Conservation (phyloP, 192 early-diverging fungal species). For the Linnemannia zychae region DNA sequence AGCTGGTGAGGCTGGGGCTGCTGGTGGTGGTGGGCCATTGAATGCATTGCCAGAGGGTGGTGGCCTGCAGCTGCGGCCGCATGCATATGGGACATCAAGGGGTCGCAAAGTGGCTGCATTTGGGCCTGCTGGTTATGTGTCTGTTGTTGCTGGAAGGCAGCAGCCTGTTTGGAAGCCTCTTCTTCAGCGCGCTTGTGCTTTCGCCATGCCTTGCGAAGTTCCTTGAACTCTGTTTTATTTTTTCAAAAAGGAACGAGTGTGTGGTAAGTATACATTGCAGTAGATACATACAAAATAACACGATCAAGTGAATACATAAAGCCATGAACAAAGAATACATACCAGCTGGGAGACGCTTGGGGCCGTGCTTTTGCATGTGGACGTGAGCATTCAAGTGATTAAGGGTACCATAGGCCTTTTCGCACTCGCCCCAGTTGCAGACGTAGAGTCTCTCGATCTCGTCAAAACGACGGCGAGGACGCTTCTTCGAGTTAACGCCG, state of each 20-base stretch:
- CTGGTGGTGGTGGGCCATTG: constrained; percentile 46
- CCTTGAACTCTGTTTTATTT: constrained; percentile 70
- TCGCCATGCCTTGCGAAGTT: constrained; percentile 70
- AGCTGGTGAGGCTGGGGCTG: constrained; percentile 49
- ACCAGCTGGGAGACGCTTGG: constrained; percentile 67
- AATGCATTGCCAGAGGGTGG: constrained; percentile 30
- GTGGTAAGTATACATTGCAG: background rate
- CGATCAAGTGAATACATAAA: background rate
- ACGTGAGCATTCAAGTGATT: constrained; percentile 79
- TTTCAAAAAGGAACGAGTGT: background rate
- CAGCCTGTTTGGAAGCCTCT: constrained; percentile 53
- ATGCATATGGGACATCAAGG: constrained; percentile 39
- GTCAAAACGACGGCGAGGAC: constrained; percentile 71
- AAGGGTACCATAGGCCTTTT: constrained; percentile 74
- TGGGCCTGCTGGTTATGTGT: constrained; percentile 28
- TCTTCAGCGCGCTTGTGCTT: constrained; percentile 67
- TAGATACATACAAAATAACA: background rate
- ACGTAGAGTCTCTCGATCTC: constrained; percentile 77
- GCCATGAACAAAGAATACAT: constrained; percentile 17
- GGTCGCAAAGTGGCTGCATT: constrained; percentile 32
- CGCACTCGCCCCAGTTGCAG: constrained; percentile 70
- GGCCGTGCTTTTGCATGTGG: constrained; percentile 76
- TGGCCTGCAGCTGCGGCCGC: constrained; percentile 6
- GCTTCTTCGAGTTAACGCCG: constrained; percentile 69
- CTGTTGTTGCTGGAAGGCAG: constrained; percentile 38